phyloP scores from a whole-genome alignment of 192 early-diverging fungal species.

The Backusella psychrophila region DNA sequence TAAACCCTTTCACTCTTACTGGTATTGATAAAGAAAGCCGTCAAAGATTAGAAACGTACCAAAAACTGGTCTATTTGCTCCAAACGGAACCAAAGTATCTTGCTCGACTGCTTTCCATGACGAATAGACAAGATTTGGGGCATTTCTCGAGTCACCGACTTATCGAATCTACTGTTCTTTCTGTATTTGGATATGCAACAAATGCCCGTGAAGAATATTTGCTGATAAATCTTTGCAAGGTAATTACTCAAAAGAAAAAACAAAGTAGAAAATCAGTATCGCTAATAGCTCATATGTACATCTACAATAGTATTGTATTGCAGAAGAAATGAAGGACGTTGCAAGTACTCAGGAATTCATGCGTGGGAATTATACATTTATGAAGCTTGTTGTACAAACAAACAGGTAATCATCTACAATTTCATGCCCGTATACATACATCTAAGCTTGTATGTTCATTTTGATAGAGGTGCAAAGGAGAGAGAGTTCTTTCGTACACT shows the following conservation, averaged over 20 bases:
- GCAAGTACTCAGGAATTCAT: slow-evolving; percentile 87
- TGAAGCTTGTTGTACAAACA: slow-evolving; percentile 95
- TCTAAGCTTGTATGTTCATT: background rate
- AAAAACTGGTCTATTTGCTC: slow-evolving; percentile 93
- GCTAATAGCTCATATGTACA: background rate
- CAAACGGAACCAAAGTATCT: slow-evolving; percentile 96
- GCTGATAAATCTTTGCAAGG: slow-evolving; percentile 90
- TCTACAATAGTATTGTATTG: slow-evolving; percentile 58
- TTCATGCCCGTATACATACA: background rate
- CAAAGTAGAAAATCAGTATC: background rate
- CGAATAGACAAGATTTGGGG: slow-evolving; percentile 80
- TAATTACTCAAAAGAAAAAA: slow-evolving; percentile 18
- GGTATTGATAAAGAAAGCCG: slow-evolving; percentile 84
- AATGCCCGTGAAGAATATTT: slow-evolving; percentile 97
- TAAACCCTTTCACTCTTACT: slow-evolving; percentile 64
- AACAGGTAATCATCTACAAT: slow-evolving; percentile 55
- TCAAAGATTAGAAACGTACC: slow-evolving; percentile 74
- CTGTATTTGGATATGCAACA: slow-evolving; percentile 97
- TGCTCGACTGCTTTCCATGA: slow-evolving; percentile 83
- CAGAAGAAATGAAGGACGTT: slow-evolving; percentile 92
- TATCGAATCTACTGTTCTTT: slow-evolving; percentile 86
- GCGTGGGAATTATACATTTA: slow-evolving; percentile 96
- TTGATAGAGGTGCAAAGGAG: slow-evolving; percentile 85
- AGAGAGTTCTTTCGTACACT: slow-evolving; percentile 85
- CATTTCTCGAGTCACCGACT: slow-evolving; percentile 66